These are phyloP conservation scores for Leccinum pachyderme DNA, from an alignment of 1,284 basidiomycete genomes.

Conservation along the genomic window DNA sequence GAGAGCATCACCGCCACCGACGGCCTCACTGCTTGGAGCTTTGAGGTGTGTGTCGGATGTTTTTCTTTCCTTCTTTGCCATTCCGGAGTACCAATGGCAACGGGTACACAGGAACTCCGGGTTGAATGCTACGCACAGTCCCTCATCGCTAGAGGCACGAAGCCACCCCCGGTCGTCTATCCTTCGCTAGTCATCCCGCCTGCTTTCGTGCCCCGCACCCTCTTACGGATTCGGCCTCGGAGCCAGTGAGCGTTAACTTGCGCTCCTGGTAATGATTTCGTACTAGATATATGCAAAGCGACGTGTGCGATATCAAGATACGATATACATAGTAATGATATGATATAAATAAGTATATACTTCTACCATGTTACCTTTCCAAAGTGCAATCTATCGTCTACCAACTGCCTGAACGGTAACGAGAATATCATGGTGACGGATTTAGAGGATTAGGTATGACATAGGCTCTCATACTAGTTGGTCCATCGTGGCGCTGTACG, in stretches of 20 bases:
- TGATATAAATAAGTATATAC: constrained; percentile 10
- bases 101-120: constrained; percentile 22
- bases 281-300: not conserved
- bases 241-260: not conserved
- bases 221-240: constrained; percentile 1
- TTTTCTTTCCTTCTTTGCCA: not conserved
- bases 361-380: not conserved
- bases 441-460: not conserved
- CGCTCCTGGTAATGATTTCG: not conserved
- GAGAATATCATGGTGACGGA: not conserved
- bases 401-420: not conserved
- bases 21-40: constrained; percentile 29
- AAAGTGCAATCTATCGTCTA: constrained; percentile 7
- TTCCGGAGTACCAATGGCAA: not conserved
- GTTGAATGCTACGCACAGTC: constrained; percentile 33
- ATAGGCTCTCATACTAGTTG: constrained; percentile 40
- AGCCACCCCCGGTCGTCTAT: constrained; percentile 15
- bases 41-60: constrained; percentile 22
- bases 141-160: constrained; percentile 23
- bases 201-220: constrained; percentile 24
- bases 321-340: constrained; percentile 11
- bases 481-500: constrained; percentile 37
- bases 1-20: constrained; percentile 30
- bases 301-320: constrained; percentile 1
- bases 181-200: constrained; percentile 29